Conservation (phyloP, 345 rosid genomes). For the Eucalyptus urophylla region DNA sequence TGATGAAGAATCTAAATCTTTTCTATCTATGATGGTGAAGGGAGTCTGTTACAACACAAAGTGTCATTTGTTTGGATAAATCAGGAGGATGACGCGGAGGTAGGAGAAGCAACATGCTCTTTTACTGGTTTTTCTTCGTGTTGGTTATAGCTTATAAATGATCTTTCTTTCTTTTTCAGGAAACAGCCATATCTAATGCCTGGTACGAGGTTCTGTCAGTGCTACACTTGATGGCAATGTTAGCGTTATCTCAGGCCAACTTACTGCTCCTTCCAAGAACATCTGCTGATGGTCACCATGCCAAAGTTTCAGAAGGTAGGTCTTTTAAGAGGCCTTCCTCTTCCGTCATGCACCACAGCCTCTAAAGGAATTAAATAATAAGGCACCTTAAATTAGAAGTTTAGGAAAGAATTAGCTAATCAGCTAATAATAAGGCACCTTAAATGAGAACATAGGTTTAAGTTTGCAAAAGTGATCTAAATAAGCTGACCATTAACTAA, state of each 20-base stretch:
- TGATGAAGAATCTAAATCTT: not conserved
- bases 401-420: not conserved
- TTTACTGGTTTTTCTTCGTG: not conserved
- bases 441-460: not conserved
- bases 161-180: slow-evolving; percentile 38
- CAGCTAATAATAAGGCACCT: not conserved
- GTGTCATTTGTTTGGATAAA: slow-evolving; percentile 85
- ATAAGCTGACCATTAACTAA: not conserved
- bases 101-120: not conserved
- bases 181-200: slow-evolving; percentile 72
- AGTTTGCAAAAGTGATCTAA: not conserved
- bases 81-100: slow-evolving; percentile 96
- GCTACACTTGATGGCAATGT: slow-evolving; percentile 96
- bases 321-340: not conserved
- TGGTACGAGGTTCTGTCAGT: slow-evolving; percentile 98
- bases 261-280: slow-evolving; percentile 88
- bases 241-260: slow-evolving; percentile 80
- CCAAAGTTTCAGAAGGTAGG: slow-evolving; percentile 93
- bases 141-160: not conserved
- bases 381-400: not conserved
- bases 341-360: not conserved
- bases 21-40: slow-evolving; percentile 13
- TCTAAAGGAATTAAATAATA: not conserved
- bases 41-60: slow-evolving; percentile 67
- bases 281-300: slow-evolving; percentile 64